These are phyloP conservation scores for Claviceps humidiphila DNA, from an alignment of 2,329 filamentous ascomycete genomes.

Conservation along the genomic window DNA sequence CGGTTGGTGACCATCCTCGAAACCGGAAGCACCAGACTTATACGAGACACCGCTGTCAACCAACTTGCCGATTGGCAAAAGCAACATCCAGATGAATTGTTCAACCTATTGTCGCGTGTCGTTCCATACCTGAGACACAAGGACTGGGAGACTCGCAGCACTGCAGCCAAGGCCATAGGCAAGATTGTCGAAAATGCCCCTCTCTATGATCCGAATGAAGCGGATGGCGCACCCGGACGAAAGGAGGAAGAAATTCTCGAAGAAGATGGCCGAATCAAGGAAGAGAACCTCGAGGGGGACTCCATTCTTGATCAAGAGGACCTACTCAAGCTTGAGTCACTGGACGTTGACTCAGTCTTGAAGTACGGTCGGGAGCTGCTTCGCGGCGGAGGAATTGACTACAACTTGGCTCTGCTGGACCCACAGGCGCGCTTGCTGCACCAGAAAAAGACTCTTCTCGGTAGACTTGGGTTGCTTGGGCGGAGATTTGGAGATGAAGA, in stretches of 20 bases:
- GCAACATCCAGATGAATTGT: slow-evolving; percentile 91
- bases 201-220: slow-evolving; percentile 74
- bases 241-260: slow-evolving; percentile 25
- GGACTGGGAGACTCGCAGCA: slow-evolving; percentile 92
- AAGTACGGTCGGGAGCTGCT: slow-evolving; percentile 74
- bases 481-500: slow-evolving; percentile 78
- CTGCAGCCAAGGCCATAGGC: slow-evolving; percentile 84
- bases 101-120: slow-evolving; percentile 84
- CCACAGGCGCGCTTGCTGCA: slow-evolving; percentile 68
- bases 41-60: slow-evolving; percentile 91
- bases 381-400: slow-evolving; percentile 77
- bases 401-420: slow-evolving; percentile 67
- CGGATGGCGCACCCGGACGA: slow-evolving; percentile 38
- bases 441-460: slow-evolving; percentile 77
- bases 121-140: slow-evolving; percentile 92
- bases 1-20: slow-evolving; percentile 84
- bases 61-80: slow-evolving; percentile 97
- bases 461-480: slow-evolving; percentile 72
- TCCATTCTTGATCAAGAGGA: slow-evolving; percentile 37
- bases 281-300: slow-evolving; percentile 45
- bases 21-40: slow-evolving; percentile 90
- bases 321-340: slow-evolving; percentile 55
- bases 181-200: slow-evolving; percentile 87
- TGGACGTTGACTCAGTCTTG: slow-evolving; percentile 70
- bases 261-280: slow-evolving; percentile 37